phyloP scores from a whole-genome alignment of 2,329 filamentous ascomycete species.

The Pseudocercospora musae region DNA sequence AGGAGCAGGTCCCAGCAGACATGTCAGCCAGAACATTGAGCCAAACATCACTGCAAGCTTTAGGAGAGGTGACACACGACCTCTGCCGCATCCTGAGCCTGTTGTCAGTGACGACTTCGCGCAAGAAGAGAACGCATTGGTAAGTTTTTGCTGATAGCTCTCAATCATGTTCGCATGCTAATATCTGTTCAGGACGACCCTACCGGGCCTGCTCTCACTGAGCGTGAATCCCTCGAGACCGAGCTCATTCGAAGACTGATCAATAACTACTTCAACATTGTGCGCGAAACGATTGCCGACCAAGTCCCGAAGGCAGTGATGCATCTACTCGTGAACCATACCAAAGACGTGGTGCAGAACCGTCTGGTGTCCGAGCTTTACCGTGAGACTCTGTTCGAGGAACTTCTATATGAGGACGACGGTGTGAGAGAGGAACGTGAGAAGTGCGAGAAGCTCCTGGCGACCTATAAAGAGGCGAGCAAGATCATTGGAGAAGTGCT shows the following conservation, averaged over 20 bases:
- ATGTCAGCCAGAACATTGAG: conserved; percentile 75
- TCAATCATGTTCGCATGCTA: background rate
- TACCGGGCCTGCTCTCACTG: conserved; percentile 71
- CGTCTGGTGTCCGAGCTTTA: conserved; percentile 93
- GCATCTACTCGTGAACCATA: conserved; percentile 97
- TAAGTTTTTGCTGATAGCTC: conserved; percentile 14
- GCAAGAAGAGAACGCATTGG: conserved; percentile 29
- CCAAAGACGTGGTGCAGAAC: conserved; percentile 97
- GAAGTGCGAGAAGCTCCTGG: conserved; percentile 94
- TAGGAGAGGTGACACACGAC: conserved; percentile 63
- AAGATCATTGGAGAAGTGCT: conserved; percentile 98
- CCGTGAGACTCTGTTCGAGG: conserved; percentile 86
- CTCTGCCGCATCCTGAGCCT: conserved; percentile 25
- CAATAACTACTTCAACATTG: conserved; percentile 98
- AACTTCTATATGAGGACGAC: conserved; percentile 95
- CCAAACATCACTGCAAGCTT: conserved; percentile 81
- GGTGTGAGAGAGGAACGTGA: conserved; percentile 95
- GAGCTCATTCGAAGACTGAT: conserved; percentile 95
- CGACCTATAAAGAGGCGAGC: conserved; percentile 94
- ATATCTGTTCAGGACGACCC: conserved; percentile 27
- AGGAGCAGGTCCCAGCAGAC: conserved; percentile 51
- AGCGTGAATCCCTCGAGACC: conserved; percentile 94
- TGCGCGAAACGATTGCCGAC: conserved; percentile 96
- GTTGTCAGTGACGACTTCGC: conserved; percentile 55
- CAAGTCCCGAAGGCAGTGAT: conserved; percentile 98